Evolutionary conservation across 768 basidiomycete species (phyloP).

Genomic region (Termitomyces sp.): DNA sequence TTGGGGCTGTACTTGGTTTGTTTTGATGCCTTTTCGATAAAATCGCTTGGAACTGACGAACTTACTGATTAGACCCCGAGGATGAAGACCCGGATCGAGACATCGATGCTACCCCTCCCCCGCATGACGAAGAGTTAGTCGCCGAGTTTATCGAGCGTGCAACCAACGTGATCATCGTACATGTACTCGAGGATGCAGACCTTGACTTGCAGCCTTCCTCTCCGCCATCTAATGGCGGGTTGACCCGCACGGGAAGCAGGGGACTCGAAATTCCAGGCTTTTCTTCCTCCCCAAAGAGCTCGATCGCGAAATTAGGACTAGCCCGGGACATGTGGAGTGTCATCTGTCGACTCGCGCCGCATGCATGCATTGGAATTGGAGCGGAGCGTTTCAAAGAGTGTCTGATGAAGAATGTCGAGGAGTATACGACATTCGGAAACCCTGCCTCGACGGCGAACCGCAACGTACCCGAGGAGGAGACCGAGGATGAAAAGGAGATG

Average conservation of each 20-base stretch:
- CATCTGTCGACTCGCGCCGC: slow-evolving; percentile 40
- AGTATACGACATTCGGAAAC: slow-evolving; percentile 33
- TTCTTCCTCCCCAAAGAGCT: slow-evolving; percentile 2
- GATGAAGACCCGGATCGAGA: slow-evolving; percentile 42
- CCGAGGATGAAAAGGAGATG: slow-evolving; percentile 33
- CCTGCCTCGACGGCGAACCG: background rate
- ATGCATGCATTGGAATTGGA: slow-evolving; percentile 35
- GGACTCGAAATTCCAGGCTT: slow-evolving; percentile 10
- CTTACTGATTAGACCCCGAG: slow-evolving; percentile 29
- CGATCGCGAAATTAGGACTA: slow-evolving; percentile 49
- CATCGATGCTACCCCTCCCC: background rate
- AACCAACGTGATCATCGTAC: slow-evolving; percentile 36
- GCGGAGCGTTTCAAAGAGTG: slow-evolving; percentile 44
- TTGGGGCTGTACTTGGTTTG: slow-evolving; percentile 44
- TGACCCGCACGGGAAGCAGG: slow-evolving; percentile 8
- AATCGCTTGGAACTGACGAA: background rate
- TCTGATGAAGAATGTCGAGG: slow-evolving; percentile 45
- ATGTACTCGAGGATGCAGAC: slow-evolving; percentile 44
- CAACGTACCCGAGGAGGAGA: slow-evolving; percentile 3
- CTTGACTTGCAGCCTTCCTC: slow-evolving; percentile 35
- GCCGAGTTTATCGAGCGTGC: slow-evolving; percentile 38
- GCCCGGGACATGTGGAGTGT: slow-evolving; percentile 57
- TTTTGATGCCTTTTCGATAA: background rate
- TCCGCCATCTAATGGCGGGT: slow-evolving; percentile 4
- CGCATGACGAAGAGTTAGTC: slow-evolving; percentile 30